Evolutionary conservation across 176 grass and related monocot genomes (phyloP), one percentile per base, ranked within the genome.

Genomic region (Oryza australiensis): DNA sequence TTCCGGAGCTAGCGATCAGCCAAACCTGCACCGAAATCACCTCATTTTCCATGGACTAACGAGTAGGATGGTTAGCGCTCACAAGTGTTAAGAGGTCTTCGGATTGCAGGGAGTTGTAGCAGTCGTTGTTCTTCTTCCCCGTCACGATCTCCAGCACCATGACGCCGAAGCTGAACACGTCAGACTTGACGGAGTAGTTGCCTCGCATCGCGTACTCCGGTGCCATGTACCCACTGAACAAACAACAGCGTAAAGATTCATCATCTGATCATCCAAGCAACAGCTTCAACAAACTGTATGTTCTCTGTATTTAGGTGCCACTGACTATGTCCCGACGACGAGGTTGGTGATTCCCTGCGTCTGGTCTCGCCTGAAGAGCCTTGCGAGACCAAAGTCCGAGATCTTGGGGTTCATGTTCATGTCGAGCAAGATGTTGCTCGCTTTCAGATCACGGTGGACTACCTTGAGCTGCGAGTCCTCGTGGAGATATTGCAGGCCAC

Each of bases 401-500:
- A 95, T 95, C 73, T 95, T 95, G 1, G 93, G 90, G 41, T 77
- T 90, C 82, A 90, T 88, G 32, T 82, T 32, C 1, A 10, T 11
- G 37, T 88, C 87, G 0, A 88, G 49, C 7, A 88, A 23, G 3
- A 88, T 20, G 70, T 88, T 88, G 81, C 87, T 80, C 15, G 84
- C 62, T 33, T 86, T 86, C 69, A 86, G 84, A 9, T 86, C 84
- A 5, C 84, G 84, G 10, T 95, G 93, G 18, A 95, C 78, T 7
- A 95, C 87, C 33, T 42, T 90, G 34, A 92, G 62, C 37, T 83
- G 87, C 0, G 90, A 95, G 51, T 95, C 93, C 51, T 95, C 90
- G 1, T 92, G 93, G n/a, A 95, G 87, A 48, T 95, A 95, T 62
- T 85, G 90, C 41, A 95, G 51, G 5, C 93, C 93, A 12, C 93